phyloP scores from a whole-genome alignment of 495 filamentous ascomycete genomes.

The Usnea hakonensis region DNA sequence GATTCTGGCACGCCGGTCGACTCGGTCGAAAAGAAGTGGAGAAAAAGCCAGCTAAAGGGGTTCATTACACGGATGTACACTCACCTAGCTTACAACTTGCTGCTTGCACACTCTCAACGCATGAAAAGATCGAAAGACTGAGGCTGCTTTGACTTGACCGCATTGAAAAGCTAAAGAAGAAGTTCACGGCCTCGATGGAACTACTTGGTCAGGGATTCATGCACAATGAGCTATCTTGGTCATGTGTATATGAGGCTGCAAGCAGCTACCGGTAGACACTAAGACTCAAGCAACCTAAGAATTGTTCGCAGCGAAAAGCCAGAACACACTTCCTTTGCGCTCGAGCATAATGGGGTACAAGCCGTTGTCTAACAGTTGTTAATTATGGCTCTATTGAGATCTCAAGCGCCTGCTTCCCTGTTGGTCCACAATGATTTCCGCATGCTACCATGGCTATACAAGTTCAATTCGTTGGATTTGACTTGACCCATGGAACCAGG shows the following conservation, averaged over 20 bases:
- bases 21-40: slow-evolving; percentile 12
- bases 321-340: neutral
- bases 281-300: neutral
- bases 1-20: slow-evolving; percentile 16
- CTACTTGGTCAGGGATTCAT: neutral
- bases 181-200: neutral
- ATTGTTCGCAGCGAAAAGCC: neutral
- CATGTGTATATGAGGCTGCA: no score
- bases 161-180: neutral
- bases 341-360: neutral
- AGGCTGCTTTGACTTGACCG: neutral
- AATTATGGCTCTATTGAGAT: neutral
- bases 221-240: no score
- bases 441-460: neutral
- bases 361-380: neutral
- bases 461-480: neutral
- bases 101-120: neutral
- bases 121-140: no score
- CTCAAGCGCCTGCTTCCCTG: neutral
- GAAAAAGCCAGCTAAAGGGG: neutral
- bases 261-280: neutral
- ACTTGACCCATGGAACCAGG: neutral
- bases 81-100: neutral
- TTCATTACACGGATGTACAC: neutral
- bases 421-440: no score